These are phyloP conservation scores for Cercospora sp. DNA, from an alignment of 2,329 filamentous ascomycete genomes.

Conservation along the genomic window DNA sequence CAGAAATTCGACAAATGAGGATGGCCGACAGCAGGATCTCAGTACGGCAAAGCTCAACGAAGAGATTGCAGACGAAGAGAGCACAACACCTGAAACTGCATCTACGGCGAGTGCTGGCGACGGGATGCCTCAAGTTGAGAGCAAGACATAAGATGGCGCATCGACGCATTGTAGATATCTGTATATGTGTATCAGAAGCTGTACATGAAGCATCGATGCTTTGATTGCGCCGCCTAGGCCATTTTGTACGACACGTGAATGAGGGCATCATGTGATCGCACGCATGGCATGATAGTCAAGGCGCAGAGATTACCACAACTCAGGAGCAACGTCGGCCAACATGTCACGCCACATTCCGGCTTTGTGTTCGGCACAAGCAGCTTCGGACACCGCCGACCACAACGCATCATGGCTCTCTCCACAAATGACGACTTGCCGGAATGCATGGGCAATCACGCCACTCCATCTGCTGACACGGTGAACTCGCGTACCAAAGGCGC, in stretches of 20 bases:
- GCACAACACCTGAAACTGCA: neutral
- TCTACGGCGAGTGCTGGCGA: neutral
- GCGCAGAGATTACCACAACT: neutral
- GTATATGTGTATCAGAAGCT: neutral
- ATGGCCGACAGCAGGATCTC: neutral
- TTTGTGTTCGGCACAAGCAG: neutral
- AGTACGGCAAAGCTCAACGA: neutral
- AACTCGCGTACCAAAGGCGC: neutral
- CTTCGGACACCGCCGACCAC: slow-evolving; percentile 3
- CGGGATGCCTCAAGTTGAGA: neutral
- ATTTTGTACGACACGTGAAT: neutral
- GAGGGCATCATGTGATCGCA: neutral
- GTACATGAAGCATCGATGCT: neutral
- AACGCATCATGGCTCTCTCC: slow-evolving; percentile 1
- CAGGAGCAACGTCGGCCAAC: slow-evolving; percentile 11
- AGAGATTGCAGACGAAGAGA: neutral
- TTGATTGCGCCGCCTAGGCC: neutral
- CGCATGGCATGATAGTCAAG: neutral
- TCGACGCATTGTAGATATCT: neutral
- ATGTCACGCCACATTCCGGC: slow-evolving; percentile 17
- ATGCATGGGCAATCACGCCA: slow-evolving; percentile 10
- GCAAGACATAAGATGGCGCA: neutral
- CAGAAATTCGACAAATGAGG: neutral
- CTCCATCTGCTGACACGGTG: slow-evolving; percentile 5
- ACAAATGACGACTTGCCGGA: slow-evolving; percentile 3